These are phyloP conservation scores for Cadophora gregata DNA, from an alignment of 2,329 filamentous ascomycete species.

Conservation along the genomic window DNA sequence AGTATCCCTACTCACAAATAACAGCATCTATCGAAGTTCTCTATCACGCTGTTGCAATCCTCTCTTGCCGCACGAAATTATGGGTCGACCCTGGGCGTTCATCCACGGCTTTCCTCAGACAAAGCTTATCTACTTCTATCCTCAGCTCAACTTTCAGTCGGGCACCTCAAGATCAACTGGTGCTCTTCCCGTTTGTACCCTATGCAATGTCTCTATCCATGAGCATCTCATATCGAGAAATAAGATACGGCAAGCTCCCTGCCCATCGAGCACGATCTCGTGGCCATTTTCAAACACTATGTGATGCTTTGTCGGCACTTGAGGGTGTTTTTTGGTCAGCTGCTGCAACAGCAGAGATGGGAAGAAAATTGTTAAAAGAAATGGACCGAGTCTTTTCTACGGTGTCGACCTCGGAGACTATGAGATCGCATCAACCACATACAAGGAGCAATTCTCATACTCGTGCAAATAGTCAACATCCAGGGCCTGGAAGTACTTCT, in stretches of 20 bases:
- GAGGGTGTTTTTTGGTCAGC: slow-evolving; percentile 62
- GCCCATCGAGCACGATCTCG: slow-evolving; percentile 64
- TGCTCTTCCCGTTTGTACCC: slow-evolving; percentile 62
- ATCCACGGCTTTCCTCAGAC: slow-evolving; percentile 35
- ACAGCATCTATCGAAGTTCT: slow-evolving; percentile 64
- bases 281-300: slow-evolving; percentile 59
- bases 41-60: slow-evolving; percentile 68
- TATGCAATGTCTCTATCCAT: slow-evolving; percentile 67
- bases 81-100: slow-evolving; percentile 33
- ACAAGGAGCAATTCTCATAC: not conserved
- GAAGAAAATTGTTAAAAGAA: slow-evolving; percentile 35
- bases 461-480: not conserved
- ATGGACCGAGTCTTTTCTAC: slow-evolving; percentile 37
- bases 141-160: slow-evolving; percentile 31
- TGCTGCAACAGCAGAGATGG: slow-evolving; percentile 46
- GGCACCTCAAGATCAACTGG: slow-evolving; percentile 48
- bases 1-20: slow-evolving; percentile 36
- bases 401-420: slow-evolving; percentile 22
- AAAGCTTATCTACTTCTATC: slow-evolving; percentile 33
- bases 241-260: slow-evolving; percentile 64
- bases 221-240: slow-evolving; percentile 67
- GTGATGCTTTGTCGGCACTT: slow-evolving; percentile 57
- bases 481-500: not conserved
- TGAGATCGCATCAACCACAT: slow-evolving; percentile 13
- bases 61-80: slow-evolving; percentile 57